Percentiles rank a stretch among this genome's conserved stretches.
Evolutionary conservation across 2,329 filamentous ascomycete genomes (phyloP).

Genomic region (Colletotrichum lindemuthianum): DNA sequence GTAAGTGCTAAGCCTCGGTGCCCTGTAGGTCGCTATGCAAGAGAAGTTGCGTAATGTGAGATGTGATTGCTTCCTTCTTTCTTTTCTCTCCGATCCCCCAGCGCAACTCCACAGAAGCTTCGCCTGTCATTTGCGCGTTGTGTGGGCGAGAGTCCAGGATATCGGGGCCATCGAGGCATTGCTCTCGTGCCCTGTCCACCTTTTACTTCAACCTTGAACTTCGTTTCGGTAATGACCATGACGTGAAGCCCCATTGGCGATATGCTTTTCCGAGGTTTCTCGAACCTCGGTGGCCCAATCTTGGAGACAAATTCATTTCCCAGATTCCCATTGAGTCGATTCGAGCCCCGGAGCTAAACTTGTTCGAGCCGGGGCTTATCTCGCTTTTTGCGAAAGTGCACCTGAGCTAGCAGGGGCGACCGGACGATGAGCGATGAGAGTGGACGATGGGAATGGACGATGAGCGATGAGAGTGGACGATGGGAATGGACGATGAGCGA

Average conservation of each 20-base stretch:
- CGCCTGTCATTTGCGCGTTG: background rate
- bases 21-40: background rate
- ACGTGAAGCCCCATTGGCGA: constrained; percentile 25
- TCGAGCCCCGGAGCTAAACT: constrained; percentile 10
- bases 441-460: constrained; percentile 3
- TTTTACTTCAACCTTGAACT: constrained; percentile 4
- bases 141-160: background rate
- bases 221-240: constrained; percentile 22
- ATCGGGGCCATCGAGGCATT: constrained; percentile 1
- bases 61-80: background rate
- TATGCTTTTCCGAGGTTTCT: constrained; percentile 9
- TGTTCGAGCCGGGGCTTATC: constrained; percentile 6
- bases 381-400: constrained; percentile 5
- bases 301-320: constrained; percentile 24
- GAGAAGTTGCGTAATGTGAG: constrained; percentile 3
- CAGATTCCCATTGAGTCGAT: background rate
- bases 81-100: constrained; percentile 12
- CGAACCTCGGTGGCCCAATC: constrained; percentile 1
- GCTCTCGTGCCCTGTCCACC: background rate
- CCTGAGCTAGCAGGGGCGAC: no score
- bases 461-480: background rate
- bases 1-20: background rate
- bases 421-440: constrained; percentile 3
- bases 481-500: constrained; percentile 3
- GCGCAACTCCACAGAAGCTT: background rate